Conservation (phyloP, 2,329 filamentous ascomycete genomes). For the Xylaria sp. region DNA sequence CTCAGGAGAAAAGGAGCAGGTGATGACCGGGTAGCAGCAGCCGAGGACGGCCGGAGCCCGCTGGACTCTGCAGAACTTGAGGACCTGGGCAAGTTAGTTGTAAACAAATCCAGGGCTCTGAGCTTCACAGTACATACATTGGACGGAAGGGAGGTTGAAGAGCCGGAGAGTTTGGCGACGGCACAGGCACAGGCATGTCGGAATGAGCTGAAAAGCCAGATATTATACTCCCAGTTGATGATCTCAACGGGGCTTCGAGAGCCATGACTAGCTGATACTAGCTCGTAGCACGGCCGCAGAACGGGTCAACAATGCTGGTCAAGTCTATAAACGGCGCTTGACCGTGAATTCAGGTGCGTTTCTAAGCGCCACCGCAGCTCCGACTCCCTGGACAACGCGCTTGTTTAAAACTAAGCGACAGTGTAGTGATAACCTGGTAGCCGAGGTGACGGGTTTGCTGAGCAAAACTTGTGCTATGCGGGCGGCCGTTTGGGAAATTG, state of each 20-base stretch:
- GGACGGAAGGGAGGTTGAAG: conserved; percentile 61
- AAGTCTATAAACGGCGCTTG: conserved; percentile 34
- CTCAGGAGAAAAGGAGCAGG: conserved; percentile 67
- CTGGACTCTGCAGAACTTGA: conserved; percentile 58
- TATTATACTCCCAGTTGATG: conserved; percentile 69
- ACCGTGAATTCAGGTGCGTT: conserved; percentile 40
- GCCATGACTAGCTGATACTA: conserved; percentile 59
- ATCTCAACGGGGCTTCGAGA: conserved; percentile 70
- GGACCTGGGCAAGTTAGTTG: conserved; percentile 46
- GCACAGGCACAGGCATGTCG: conserved; percentile 65
- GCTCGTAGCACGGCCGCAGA: conserved; percentile 36
- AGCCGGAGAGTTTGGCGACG: conserved; percentile 64
- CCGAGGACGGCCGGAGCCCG: conserved; percentile 64
- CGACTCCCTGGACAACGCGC: conserved; percentile 36
- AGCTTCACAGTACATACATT: conserved; percentile 57
- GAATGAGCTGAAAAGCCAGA: conserved; percentile 64
- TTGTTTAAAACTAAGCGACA: conserved; percentile 38
- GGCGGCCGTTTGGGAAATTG: conserved; percentile 27
- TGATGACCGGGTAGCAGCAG: conserved; percentile 59
- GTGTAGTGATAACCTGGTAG: conserved; percentile 33
- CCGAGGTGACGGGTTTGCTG: conserved; percentile 28
- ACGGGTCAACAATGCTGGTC: conserved; percentile 35
- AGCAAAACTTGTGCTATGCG: conserved; percentile 32
- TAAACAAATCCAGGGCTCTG: conserved; percentile 9
- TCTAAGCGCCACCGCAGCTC: conserved; percentile 34